Evolutionary conservation across 495 filamentous ascomycete species (phyloP), one percentile per base, ranked within the genome.

Genomic region (Coniosporium apollinis): DNA sequence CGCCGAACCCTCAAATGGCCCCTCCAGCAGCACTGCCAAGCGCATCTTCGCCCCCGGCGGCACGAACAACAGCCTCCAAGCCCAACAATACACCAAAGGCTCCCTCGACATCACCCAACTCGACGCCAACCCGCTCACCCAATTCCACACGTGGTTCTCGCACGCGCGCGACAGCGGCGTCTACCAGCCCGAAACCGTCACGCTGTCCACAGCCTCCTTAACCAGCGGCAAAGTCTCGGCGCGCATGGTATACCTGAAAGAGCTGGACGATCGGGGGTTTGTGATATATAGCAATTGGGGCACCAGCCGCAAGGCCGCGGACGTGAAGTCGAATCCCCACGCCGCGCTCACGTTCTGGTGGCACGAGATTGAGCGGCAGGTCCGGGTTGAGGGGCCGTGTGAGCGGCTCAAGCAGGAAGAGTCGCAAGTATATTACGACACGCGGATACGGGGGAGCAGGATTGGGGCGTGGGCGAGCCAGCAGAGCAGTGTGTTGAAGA

Each of bases 281-380:
- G 81, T 94, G 18, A 65, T 96, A 9, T 97, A 96, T 59, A 80
- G 72, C 45, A 97, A 96, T 54, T 91, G 82, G 66, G 85, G 67
- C 19, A 94, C 78, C 1, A 70, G 62, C 32, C 66, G 70, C 38
- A 85, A 87, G 56, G 65, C 73, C 4, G 43, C 48, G 9, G 81
- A 87, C 54, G 55, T 87, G 15, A 49, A 51, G 19, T 66, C 54
- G 7, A 87, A 87, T 46, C 66, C 66, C 9, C 70, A 68, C 44
- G 80, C 76, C 6, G 67, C 69, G 25, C 57, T 87, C 45, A 79
- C 78, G 20, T 87, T 87, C 51, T 84, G 74, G 69, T 85, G 66
- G 70, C 57, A 60, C 45, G 69, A 73, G 38, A 48, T 84, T 26
- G 83, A 94, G 58, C 66, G 86, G 3, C 85, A 93, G 56, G 76